Conservation (phyloP, 768 basidiomycete genomes). For the Tulasnella sp. region DNA sequence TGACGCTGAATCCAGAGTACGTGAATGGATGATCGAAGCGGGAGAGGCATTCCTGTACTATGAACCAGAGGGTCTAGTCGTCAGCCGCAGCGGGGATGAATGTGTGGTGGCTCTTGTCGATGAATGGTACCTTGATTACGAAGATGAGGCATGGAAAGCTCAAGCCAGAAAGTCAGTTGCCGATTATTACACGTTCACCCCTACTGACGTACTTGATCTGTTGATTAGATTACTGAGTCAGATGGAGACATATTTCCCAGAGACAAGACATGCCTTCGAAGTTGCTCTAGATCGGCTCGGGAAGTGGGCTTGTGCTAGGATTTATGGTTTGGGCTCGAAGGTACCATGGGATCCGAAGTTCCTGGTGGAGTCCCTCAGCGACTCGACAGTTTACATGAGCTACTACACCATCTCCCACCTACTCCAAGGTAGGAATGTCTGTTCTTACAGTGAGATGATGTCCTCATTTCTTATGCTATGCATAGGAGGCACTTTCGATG, state of each 20-base stretch:
- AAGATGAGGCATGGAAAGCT: conserved; percentile 78
- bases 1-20: conserved; percentile 83
- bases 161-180: conserved; percentile 57
- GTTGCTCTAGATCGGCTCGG: conserved; percentile 88
- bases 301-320: conserved; percentile 98
- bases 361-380: conserved; percentile 91
- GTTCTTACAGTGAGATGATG: too few species aligned
- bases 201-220: conserved; percentile 8
- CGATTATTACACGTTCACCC: background rate
- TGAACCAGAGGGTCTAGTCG: conserved; percentile 84
- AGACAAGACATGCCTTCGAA: conserved; percentile 88
- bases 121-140: conserved; percentile 99
- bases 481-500: conserved; percentile 60
- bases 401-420: conserved; percentile 93
- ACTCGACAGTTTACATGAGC: conserved; percentile 97
- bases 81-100: conserved; percentile 87
- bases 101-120: conserved; percentile 98
- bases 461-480: background rate
- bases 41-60: conserved; percentile 83
- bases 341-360: conserved; percentile 96
- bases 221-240: conserved; percentile 50
- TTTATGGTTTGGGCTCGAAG: conserved; percentile 89
- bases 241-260: conserved; percentile 82
- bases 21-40: conserved; percentile 64
- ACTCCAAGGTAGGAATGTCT: conserved; percentile 62